phyloP scores from a whole-genome alignment of 768 basidiomycete genomes.

The Podaxis sp. region DNA sequence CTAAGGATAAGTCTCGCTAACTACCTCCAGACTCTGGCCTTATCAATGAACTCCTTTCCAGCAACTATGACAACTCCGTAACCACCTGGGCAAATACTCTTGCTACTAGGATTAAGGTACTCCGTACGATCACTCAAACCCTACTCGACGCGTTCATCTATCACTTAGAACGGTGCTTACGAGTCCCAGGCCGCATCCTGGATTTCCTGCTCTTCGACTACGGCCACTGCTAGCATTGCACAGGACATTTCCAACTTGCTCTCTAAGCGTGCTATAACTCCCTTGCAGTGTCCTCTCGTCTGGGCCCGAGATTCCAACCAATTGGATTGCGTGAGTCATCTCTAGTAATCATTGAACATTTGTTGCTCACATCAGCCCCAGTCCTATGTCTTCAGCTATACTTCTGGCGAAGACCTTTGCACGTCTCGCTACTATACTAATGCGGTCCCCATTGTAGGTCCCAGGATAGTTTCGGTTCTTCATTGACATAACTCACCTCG shows the following conservation, averaged over 20 bases:
- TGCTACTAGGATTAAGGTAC: constrained; percentile 40
- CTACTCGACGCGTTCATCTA: background rate
- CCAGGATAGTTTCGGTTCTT: background rate
- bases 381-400: constrained; percentile 44
- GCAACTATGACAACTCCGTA: constrained; percentile 34
- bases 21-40: constrained; percentile 37
- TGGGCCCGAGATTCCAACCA: constrained; percentile 48
- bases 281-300: constrained; percentile 45
- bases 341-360: background rate
- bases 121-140: too few species aligned
- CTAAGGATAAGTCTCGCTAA: background rate
- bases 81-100: constrained; percentile 41
- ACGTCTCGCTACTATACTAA: constrained; percentile 37
- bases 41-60: constrained; percentile 34
- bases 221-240: constrained; percentile 27
- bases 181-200: constrained; percentile 30
- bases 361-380: constrained; percentile 18
- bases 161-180: constrained; percentile 32
- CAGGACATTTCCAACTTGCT: constrained; percentile 34
- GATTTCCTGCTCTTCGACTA: constrained; percentile 42
- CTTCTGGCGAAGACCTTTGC: constrained; percentile 42
- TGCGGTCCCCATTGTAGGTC: constrained; percentile 36
- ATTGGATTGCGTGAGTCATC: constrained; percentile 40
- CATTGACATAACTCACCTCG: background rate
- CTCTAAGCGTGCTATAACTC: constrained; percentile 31